phyloP scores from a whole-genome alignment of 768 basidiomycete genomes.

The Tulasnella sp. region DNA sequence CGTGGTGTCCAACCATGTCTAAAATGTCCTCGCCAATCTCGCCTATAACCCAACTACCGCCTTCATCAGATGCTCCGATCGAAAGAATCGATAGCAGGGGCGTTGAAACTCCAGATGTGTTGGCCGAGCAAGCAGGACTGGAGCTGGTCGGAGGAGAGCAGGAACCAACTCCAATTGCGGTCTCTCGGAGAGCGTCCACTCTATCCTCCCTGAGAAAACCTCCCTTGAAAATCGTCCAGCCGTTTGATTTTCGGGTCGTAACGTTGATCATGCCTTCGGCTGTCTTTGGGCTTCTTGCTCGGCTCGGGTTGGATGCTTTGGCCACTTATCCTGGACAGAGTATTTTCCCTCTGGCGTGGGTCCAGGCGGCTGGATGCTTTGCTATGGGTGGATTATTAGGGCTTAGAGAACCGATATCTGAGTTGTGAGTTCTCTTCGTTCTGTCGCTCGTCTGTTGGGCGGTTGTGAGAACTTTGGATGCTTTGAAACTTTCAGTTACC shows the following conservation, averaged over 20 bases:
- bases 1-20: not conserved
- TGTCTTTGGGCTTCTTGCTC: slow-evolving; percentile 76
- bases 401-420: slow-evolving; percentile 62
- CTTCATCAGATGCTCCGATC: not conserved
- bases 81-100: not conserved
- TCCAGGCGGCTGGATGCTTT: slow-evolving; percentile 80
- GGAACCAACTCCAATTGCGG: not conserved
- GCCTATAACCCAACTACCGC: not conserved
- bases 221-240: slow-evolving; percentile 26
- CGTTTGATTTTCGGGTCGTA: slow-evolving; percentile 56
- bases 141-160: not conserved
- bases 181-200: not conserved
- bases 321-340: slow-evolving; percentile 62
- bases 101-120: slow-evolving; percentile 6
- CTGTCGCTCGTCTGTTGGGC: not conserved
- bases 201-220: not conserved
- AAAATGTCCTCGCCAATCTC: not conserved
- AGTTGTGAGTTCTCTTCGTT: slow-evolving; percentile 50
- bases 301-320: slow-evolving; percentile 71
- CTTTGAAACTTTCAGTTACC: slow-evolving; percentile 50
- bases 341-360: slow-evolving; percentile 77
- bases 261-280: slow-evolving; percentile 70
- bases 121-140: slow-evolving; percentile 1
- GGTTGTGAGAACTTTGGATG: not conserved
- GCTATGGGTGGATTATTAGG: slow-evolving; percentile 79